phyloP scores from a whole-genome alignment of 73 alveolate species.

The Tetrahymena borealis region DNA sequence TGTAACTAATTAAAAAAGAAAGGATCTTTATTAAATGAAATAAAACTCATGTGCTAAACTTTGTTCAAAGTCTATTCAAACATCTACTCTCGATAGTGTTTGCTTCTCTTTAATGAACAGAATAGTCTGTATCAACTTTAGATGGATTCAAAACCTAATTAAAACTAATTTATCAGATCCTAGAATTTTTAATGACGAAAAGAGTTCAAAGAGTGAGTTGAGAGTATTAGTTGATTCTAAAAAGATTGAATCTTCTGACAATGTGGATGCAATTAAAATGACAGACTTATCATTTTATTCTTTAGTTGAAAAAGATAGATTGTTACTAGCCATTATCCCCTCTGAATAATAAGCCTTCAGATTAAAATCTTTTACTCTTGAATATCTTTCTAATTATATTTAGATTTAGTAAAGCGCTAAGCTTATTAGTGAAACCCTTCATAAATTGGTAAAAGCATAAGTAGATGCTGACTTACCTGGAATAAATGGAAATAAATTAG shows the following conservation, averaged over 20 bases:
- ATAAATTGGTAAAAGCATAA: neutral
- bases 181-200: neutral
- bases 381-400: neutral
- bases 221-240: neutral
- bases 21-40: neutral
- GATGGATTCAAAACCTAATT: neutral
- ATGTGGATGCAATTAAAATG: neutral
- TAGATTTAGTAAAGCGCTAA: neutral
- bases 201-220: neutral
- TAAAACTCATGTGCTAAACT: neutral
- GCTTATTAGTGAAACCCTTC: neutral
- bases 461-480: neutral
- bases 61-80: neutral
- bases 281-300: neutral
- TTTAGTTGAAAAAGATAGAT: neutral
- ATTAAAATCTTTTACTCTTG: neutral
- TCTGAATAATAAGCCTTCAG: neutral
- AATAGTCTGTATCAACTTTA: neutral
- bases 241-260: neutral
- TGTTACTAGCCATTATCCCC: neutral
- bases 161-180: neutral
- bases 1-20: neutral
- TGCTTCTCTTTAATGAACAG: neutral
- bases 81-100: neutral
- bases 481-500: neutral